These are phyloP conservation scores for Orbilia blumenaviensis DNA, from an alignment of 2,329 filamentous ascomycete genomes.

Conservation along the genomic window DNA sequence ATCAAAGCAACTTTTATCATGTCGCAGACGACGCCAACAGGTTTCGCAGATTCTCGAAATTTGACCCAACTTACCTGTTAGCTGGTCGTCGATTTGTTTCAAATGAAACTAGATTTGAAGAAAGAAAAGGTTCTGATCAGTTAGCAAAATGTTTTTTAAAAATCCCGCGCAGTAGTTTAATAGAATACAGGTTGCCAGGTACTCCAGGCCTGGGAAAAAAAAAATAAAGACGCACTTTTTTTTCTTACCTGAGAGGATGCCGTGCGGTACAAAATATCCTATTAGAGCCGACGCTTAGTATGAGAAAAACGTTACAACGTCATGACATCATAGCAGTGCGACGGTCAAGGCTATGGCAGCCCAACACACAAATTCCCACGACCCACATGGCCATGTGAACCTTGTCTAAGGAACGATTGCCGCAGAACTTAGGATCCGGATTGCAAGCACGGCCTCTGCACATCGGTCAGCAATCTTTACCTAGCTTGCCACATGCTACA, in stretches of 20 bases:
- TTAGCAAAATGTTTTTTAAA: too few species aligned
- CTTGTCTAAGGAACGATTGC: slow-evolving; percentile 16
- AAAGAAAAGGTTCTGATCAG: too few species aligned
- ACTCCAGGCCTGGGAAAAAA: too few species aligned
- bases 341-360: not conserved
- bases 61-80: not conserved
- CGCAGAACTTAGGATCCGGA: not conserved
- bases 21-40: not conserved
- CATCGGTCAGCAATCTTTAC: not conserved
- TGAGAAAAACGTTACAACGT: slow-evolving; percentile 3
- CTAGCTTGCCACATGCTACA: not conserved
- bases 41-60: not conserved
- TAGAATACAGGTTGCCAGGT: too few species aligned
- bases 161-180: too few species aligned
- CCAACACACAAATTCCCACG: slow-evolving; percentile 26
- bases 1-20: slow-evolving; percentile 9
- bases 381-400: not conserved
- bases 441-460: not conserved
- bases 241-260: too few species aligned
- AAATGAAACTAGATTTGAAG: not conserved
- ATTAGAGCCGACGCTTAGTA: slow-evolving; percentile 5
- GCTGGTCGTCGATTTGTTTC: not conserved
- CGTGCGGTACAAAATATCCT: not conserved
- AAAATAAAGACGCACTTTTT: too few species aligned
- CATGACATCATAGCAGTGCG: slow-evolving; percentile 36